Percentiles rank a stretch among this genome's conserved stretches.
phyloP scores from a whole-genome alignment of 192 early-diverging fungal species.

The Gryganskiella cystojenkinii region DNA sequence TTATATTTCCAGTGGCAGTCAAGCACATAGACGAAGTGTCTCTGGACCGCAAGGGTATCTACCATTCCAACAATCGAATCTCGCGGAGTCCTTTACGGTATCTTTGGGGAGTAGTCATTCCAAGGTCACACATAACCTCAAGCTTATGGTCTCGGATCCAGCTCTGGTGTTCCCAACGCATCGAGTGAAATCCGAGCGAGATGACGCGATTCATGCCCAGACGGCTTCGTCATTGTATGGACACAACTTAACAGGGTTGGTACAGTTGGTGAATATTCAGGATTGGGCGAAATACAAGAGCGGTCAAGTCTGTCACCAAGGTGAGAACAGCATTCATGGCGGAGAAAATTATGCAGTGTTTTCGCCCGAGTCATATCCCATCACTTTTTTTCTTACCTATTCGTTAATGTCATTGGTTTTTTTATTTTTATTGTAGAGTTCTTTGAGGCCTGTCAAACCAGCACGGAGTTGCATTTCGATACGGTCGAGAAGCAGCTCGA shows the following conservation, averaged over 20 bases:
- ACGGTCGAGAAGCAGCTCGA: slow-evolving; percentile 72
- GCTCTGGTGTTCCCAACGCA: slow-evolving; percentile 34
- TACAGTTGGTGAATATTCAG: slow-evolving; percentile 58
- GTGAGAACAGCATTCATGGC: slow-evolving; percentile 20
- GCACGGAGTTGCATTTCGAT: slow-evolving; percentile 84
- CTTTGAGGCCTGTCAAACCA: slow-evolving; percentile 69
- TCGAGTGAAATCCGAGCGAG: slow-evolving; percentile 52
- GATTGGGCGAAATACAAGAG: slow-evolving; percentile 67
- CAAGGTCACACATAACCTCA: slow-evolving; percentile 77
- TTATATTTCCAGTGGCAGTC: too few species aligned
- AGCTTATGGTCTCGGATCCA: slow-evolving; percentile 65
- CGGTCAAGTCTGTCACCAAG: slow-evolving; percentile 63
- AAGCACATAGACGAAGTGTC: too few species aligned
- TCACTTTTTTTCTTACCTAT: too few species aligned
- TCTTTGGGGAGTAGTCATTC: slow-evolving; percentile 77
- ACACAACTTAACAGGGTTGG: slow-evolving; percentile 66
- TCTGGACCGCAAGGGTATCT: not conserved
- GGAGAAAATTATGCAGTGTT: not conserved
- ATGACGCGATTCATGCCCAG: slow-evolving; percentile 74
- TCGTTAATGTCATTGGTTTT: not conserved
- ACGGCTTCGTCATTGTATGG: slow-evolving; percentile 74
- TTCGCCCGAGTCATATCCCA: too few species aligned
- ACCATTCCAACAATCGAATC: slow-evolving; percentile 48
- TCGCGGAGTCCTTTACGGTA: slow-evolving; percentile 80
- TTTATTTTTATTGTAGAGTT: slow-evolving; percentile 52